Base-by-base conservation (phyloP, 1,284 basidiomycete species). In the Vanrija sp. region DNA sequence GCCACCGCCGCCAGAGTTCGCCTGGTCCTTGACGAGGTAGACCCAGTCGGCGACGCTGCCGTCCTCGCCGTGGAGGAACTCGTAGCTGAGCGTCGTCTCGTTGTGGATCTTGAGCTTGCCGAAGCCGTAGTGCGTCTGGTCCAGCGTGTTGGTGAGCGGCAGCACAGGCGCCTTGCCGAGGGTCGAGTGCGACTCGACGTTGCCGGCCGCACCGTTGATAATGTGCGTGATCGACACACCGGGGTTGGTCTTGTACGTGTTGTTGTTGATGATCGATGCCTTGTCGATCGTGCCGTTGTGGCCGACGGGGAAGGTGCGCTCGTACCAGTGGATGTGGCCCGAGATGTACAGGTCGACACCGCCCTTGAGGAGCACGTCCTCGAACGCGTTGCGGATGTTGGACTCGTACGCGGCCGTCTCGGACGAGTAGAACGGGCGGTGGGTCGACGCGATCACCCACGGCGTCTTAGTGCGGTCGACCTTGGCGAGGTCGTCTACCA, bases 281-380 rank as follows among this genome's bases (percentile, higher is more conserved):
- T 61, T 28, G 59, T 65, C 64, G 43, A 69, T 63, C 14, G 65
- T 67, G 12, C 55, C 64, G 56, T 67, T 67, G 18, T 57, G 55
- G 46, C 67, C 58, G 23, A 74, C 61, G 0, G 74, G 74, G 25
- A 56, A 62, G 14, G 69, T 59, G n/a, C 72, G 65, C 56, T 77
- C 71, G 49, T 70, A 68, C 64, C 69, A 72, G 65, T 77, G 75
- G 29, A 75, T 73, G 59, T 77, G 75, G 23, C 75, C 74, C 12
- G 58, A 45, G 19, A 71, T 42, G 52, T 69, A 71, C 19, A 71
- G 56, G 54, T 77, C 75, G 19, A 76, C 74, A 15, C 65, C 65
- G 60, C 73, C 66, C 49, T 77, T 57, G 54, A 73, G 64, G 52
- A 77, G 61, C 18, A 72, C 23, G 18, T 63, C 55, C 57, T 76